These are phyloP conservation scores for Globisporangium perplexum DNA, from an alignment of 352 stramenopile species.

Conservation along the genomic window DNA sequence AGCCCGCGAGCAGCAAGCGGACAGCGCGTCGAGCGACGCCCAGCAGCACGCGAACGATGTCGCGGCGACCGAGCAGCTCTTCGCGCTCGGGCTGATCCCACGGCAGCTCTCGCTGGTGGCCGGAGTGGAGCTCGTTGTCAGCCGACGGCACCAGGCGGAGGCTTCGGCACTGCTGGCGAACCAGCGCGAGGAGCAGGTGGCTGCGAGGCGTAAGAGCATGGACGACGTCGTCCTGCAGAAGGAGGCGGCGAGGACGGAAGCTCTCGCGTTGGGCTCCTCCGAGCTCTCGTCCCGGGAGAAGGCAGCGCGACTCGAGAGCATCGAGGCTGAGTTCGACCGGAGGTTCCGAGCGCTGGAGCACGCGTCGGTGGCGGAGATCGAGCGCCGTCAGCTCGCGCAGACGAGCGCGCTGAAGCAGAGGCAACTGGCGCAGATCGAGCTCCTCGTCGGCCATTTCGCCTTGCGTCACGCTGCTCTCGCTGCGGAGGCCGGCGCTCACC, in stretches of 20 bases:
- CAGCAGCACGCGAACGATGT: slow-evolving; percentile 43
- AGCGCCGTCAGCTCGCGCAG: slow-evolving; percentile 19
- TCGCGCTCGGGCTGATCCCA: slow-evolving; percentile 41
- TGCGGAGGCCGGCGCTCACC: not conserved
- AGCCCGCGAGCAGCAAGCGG: not conserved
- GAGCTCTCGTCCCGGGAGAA: slow-evolving; percentile 11
- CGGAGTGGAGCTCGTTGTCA: slow-evolving; percentile 53
- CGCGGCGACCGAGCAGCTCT: slow-evolving; percentile 48
- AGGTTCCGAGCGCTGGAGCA: slow-evolving; percentile 32
- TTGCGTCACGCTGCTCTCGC: slow-evolving; percentile 18
- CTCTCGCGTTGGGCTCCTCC: slow-evolving; percentile 14
- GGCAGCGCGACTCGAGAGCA: slow-evolving; percentile 14
- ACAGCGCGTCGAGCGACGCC: not conserved
- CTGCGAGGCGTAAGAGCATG: slow-evolving; percentile 24
- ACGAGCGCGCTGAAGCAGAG: slow-evolving; percentile 29
- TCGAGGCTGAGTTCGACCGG: slow-evolving; percentile 40
- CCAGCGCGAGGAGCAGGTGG: slow-evolving; percentile 19
- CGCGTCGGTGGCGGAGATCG: slow-evolving; percentile 18
- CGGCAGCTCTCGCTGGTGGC: slow-evolving; percentile 42
- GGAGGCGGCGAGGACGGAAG: slow-evolving; percentile 37
- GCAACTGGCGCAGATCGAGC: slow-evolving; percentile 41
- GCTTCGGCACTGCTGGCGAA: slow-evolving; percentile 25
- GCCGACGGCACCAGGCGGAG: slow-evolving; percentile 47
- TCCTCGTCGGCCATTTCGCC: slow-evolving; percentile 39
- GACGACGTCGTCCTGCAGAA: slow-evolving; percentile 45